Base-by-base conservation (phyloP, 352 stramenopile genomes). In the Phytophthora vignae region DNA sequence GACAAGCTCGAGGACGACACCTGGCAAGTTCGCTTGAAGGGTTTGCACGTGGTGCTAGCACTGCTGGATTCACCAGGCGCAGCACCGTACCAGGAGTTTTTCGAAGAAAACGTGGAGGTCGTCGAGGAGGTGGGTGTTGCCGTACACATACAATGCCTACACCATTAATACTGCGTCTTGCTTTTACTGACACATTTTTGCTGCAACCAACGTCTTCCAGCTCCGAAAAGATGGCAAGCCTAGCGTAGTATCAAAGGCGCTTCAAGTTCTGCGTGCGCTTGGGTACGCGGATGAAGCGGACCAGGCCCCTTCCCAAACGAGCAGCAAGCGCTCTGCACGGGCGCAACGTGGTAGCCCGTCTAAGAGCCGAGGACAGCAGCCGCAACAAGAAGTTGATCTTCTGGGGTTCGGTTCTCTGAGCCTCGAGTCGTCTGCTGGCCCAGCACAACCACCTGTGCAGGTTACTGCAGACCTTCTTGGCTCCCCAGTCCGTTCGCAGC, bases 1-100 rank as follows among this genome's bases (percentile, higher is more conserved):
- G 90, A 97, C 68, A 97, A 97, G 46, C 70, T 97, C 3, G 88
- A 97, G 77, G 88, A 97, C 56, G 72, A 82, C 0, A 86, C 86
- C 40, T 97, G 90, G 90, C 88, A 95, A 75, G 73, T 91, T 46
- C 85, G 88, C 14, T 56, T 97, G 25, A 97, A 97, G 73, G 88
- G 79, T n/a, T 53, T 97, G 27, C 84, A 94, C 55, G 90, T 97
- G 8, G 84, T 94, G 19, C 67, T 92, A 10, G 87, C 88, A 22
- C 63, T 97, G 25, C 63, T 97, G n/a, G 82, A 90, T 42, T 94
- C 90, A 0, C 80, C 90, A 12, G 82, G 78, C 49, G 81, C 80
- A 15, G 73, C 71, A 14, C 81, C 81, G 1, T 97, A 97, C 63
- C 81, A 87, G 49, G 85, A 92, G 21, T 91, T 90, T 73, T 94